Base-by-base conservation (phyloP, 768 basidiomycete species). In the Pleurotus ostreatus region DNA sequence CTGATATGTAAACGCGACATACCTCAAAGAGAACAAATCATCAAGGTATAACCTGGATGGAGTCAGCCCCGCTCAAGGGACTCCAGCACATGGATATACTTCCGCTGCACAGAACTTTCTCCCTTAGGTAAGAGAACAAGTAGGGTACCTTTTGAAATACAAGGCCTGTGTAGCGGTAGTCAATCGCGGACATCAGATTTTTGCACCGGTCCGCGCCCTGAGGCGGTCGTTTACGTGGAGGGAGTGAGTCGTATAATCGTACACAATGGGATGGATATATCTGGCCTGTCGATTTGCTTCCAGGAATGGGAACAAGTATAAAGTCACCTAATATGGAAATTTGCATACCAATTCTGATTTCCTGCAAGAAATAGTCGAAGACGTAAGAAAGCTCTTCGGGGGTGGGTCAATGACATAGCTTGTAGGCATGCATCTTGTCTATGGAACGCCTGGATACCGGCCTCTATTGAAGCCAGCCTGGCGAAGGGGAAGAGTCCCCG, bases 121-220 rank as follows among this genome's bases (percentile, higher is more conserved):
- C 51, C 26, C 51, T 53, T 52, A 52, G 51, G 51, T 51, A 53
- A 43, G 51, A 41, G 51, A 40, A 53, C 39, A 53, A 53, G 37
- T 53, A 39, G 37, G 13, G 23, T 4, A 38, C 51, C 51, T 39
- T 40, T 53, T 41, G n/a, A 53, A 53, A 40, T 37, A 52, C 34
- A 39, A 53, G 39, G 51, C 18, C 5, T n/a, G 11, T 11, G 34
- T 38, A 41, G 51, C 34, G 8, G 13, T 13, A n/a, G 22, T n/a
- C 12, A 12, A 12, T 53, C 34, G 38, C 16, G 51, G 13, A 40
- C 13, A 18, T 34, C 9, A 34, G 30, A 34, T 34, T 34, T 34
- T 34, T 34, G 11, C 30, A 34, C 30, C 30, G 30, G 30, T 11
- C 30, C 30, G 30, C 30, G 30, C 9, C 30, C 30, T 34, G 30